Evolutionary conservation across 129 eudicot species (phyloP).

Genomic region (Flaveria trinervia): DNA sequence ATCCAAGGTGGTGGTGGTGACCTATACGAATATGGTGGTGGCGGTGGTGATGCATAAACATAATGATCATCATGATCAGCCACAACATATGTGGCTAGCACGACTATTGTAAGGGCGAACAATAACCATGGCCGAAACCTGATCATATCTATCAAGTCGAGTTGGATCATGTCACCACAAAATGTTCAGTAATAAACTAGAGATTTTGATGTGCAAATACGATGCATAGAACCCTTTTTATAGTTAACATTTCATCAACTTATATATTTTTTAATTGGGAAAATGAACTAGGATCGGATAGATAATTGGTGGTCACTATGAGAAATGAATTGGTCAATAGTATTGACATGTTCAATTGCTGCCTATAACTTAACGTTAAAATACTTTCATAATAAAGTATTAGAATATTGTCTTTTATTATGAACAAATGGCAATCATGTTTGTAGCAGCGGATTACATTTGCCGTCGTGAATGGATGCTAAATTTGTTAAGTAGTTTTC

Average conservation of each 20-base stretch:
- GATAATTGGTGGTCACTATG: conserved; percentile 26
- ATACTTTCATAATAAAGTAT: not conserved
- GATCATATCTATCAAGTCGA: not conserved
- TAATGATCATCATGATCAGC: conserved; percentile 28
- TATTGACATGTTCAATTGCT: conserved; percentile 24
- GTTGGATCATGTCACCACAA: not conserved
- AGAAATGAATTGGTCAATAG: conserved; percentile 20
- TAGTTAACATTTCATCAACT: conserved; percentile 18
- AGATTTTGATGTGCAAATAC: conserved; percentile 23
- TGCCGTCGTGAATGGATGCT: not conserved
- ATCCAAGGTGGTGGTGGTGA: conserved; percentile 18
- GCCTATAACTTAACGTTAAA: not conserved
- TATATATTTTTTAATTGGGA: not conserved
- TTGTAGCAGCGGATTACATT: not conserved
- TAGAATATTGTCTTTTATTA: too few species aligned
- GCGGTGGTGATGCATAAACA: conserved; percentile 26
- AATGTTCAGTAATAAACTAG: not conserved
- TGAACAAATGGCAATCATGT: too few species aligned
- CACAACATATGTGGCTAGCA: conserved; percentile 11
- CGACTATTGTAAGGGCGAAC: not conserved
- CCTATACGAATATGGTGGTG: conserved; percentile 13
- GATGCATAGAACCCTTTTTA: conserved; percentile 1
- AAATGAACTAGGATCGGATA: not conserved
- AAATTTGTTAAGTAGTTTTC: too few species aligned
- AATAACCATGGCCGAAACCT: conserved; percentile 26